Evolutionary conservation across 345 rosid species (phyloP).

Genomic region (Bruguiera gymnorhiza): DNA sequence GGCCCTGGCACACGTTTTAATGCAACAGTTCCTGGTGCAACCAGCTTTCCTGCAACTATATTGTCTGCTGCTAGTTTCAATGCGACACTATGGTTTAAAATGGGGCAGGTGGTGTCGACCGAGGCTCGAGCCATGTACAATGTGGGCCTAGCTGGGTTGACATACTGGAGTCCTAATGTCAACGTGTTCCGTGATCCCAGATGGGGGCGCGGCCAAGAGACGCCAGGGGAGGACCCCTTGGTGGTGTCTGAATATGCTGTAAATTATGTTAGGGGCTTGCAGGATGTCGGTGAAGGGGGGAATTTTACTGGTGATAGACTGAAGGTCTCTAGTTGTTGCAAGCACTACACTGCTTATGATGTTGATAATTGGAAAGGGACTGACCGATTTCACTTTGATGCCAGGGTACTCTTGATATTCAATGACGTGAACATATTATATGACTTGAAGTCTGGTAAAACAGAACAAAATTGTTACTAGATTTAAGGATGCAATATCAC

Average conservation of each 20-base stretch:
- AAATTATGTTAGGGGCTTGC: constrained; percentile 75
- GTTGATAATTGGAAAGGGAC: constrained; percentile 82
- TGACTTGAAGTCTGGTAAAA: no score
- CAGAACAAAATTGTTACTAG: no score
- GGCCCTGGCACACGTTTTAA: constrained; percentile 18
- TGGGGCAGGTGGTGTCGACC: constrained; percentile 53
- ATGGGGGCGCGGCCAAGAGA: constrained; percentile 92
- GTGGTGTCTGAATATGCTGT: constrained; percentile 70
- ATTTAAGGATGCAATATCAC: no score
- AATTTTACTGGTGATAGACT: constrained; percentile 31
- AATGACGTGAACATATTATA: no score
- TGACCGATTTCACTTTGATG: constrained; percentile 76
- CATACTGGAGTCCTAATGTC: constrained; percentile 64
- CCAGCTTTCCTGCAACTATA: constrained; percentile 26
- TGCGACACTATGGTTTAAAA: constrained; percentile 15
- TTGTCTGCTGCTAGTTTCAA: constrained; percentile 26
- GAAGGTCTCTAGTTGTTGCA: constrained; percentile 80
- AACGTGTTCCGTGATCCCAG: constrained; percentile 81
- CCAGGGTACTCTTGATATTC: constrained; percentile 41
- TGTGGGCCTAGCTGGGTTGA: constrained; percentile 64
- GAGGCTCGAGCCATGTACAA: constrained; percentile 84
- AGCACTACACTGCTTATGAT: constrained; percentile 90
- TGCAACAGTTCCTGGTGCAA: constrained; percentile 16
- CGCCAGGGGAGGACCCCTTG: constrained; percentile 91
- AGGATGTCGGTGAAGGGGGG: constrained; percentile 47